Percentiles rank a stretch among this genome's conserved stretches.
Evolutionary conservation across 768 basidiomycete genomes (phyloP).

Genomic region (Arthromyces matolae): DNA sequence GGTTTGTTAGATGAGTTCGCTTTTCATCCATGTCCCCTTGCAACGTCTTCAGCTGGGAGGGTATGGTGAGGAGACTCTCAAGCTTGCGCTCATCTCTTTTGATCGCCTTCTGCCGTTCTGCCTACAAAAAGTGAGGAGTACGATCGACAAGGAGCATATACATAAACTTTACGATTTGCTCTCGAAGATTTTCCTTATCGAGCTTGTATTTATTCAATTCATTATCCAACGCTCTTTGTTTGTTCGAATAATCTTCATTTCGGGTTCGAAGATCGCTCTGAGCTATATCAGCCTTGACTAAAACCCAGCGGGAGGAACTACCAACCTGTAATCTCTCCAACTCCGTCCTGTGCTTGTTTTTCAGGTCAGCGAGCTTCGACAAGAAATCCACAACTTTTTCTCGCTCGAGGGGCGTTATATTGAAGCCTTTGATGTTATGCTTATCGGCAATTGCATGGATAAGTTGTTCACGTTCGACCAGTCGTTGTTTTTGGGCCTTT

Average conservation of each 20-base stretch:
- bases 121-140: constrained; percentile 28
- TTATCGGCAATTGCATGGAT: constrained; percentile 68
- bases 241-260: constrained; percentile 63
- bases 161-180: constrained; percentile 51
- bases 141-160: background rate
- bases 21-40: constrained; percentile 70
- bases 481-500: constrained; percentile 71
- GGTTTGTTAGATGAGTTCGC: constrained; percentile 52
- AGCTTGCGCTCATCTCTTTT: constrained; percentile 49
- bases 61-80: constrained; percentile 52
- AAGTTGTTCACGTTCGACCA: constrained; percentile 66
- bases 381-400: constrained; percentile 74
- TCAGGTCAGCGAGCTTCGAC: constrained; percentile 57
- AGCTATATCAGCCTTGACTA: background rate
- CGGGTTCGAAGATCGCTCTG: constrained; percentile 54
- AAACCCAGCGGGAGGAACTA: background rate
- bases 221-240: constrained; percentile 52
- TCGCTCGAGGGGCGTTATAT: constrained; percentile 63
- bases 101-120: constrained; percentile 50
- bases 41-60: constrained; percentile 49
- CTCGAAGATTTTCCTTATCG: constrained; percentile 47
- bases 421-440: constrained; percentile 72
- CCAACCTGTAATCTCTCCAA: constrained; percentile 66
- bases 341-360: constrained; percentile 57
- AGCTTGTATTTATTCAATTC: constrained; percentile 53